phyloP scores from a whole-genome alignment of 306 rosid genomes.

The Lathyrus sativus region DNA sequence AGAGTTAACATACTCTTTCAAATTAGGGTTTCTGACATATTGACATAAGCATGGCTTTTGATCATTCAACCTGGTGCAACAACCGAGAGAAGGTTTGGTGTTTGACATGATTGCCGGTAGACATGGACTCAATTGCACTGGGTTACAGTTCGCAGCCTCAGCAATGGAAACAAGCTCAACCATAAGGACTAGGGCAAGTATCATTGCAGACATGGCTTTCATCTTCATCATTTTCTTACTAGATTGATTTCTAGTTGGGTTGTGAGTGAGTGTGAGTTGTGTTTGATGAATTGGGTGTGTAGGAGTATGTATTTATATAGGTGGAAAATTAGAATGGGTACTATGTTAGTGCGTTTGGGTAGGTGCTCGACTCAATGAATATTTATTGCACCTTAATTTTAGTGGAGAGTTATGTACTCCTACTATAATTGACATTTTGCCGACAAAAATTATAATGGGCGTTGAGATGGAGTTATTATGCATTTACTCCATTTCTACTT shows the following conservation, averaged over 20 bases:
- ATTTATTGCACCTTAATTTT: not conserved
- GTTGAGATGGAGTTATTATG: not conserved
- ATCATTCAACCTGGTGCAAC: conserved; percentile 56
- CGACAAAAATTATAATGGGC: not conserved
- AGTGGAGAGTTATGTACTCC: not conserved
- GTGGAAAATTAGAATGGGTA: not conserved
- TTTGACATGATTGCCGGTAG: conserved; percentile 34
- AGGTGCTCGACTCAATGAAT: not conserved
- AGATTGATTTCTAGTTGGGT: not conserved
- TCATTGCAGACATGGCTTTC: conserved; percentile 33
- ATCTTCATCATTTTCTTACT: not conserved
- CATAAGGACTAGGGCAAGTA: conserved; percentile 33
- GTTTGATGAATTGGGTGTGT: not conserved
- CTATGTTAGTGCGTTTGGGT: not conserved
- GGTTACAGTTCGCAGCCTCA: conserved; percentile 52
- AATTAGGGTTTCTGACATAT: conserved; percentile 52
- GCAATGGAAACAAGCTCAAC: conserved; percentile 20
- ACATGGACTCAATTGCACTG: conserved; percentile 44
- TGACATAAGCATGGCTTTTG: conserved; percentile 68
- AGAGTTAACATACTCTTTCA: conserved; percentile 46
- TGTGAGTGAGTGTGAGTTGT: not conserved
- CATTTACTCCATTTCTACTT: not conserved
- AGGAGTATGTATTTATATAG: not conserved
- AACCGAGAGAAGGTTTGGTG: conserved; percentile 22
- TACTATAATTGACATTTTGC: not conserved